Evolutionary conservation across 1,284 basidiomycete species (phyloP), one percentile per base, ranked within the genome.

Genomic region (Inonotus hispidus): DNA sequence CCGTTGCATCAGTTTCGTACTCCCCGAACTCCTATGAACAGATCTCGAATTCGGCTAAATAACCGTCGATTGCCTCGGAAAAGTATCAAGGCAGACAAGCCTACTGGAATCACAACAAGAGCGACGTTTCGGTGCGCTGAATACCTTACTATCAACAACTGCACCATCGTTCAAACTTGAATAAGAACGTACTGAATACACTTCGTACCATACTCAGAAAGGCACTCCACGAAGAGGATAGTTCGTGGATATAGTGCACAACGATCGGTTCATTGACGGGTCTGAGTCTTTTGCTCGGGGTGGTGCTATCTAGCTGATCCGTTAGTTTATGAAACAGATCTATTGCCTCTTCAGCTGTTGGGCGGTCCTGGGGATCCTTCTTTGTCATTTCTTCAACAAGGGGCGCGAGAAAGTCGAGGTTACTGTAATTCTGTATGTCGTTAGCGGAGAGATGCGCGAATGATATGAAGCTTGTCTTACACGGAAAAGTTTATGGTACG

Each of bases 341-440:
- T 11, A 65, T 35, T 19, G 57, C 50, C 27, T 64, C 62, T 5
- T 25, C 55, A 14, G 66, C 66, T 8, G 60, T 65, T 35, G 63
- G 69, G n/a, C 70, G 66, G 2, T 52, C 52, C 16, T 32, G 45
- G 2, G 70, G 70, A 25, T 66, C 59, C 1, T 6, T 25, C 19
- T 58, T 39, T 2, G 59, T 66, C 69, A 70, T 71, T 2, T 27
- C 37, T 11, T 62, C 39, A 16, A 69, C 60, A 2, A 71, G 56
- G 4, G 69, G 68, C 8, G 53, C 25, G 6, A 71, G 58, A 52
- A 69, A 68, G 2, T 62, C 64, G 11, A 69, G 35, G 45, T 68
- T 68, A 8, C 62, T 59, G 38, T 62, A 70, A 35, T 58, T 64
- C 70, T 70, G 35, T 11, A 57, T 49, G 14, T 10, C 27, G 19